Percentiles rank a stretch among this genome's conserved stretches.
Conservation (phyloP, 495 filamentous ascomycete genomes). For the Aspergillus baeticus region DNA sequence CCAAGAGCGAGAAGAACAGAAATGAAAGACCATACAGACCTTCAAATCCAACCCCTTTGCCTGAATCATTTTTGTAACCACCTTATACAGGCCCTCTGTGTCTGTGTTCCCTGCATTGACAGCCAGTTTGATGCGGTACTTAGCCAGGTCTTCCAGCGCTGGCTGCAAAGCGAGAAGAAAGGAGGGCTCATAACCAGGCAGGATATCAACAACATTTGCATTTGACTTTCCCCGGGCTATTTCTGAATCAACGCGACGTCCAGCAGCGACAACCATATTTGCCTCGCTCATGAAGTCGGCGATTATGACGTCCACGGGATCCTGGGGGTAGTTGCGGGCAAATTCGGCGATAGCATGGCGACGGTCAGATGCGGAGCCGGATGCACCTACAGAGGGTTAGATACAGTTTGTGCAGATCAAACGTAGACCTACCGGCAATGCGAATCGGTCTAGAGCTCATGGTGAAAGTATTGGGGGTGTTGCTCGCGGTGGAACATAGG, state of each 20-base stretch:
- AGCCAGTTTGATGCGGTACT: conserved; percentile 52
- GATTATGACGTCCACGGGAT: conserved; percentile 56
- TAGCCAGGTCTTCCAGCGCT: conserved; percentile 49
- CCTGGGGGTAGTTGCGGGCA: conserved; percentile 44
- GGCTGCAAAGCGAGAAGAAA: conserved; percentile 55
- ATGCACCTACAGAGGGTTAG: conserved; percentile 31
- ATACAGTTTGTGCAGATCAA: background rate
- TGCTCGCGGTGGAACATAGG: background rate
- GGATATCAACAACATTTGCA: background rate
- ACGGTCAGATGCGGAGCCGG: conserved; percentile 56
- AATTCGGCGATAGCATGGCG: conserved; percentile 55
- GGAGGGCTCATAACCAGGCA: conserved; percentile 48
- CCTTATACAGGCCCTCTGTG: conserved; percentile 46
- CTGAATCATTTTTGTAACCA: conserved; percentile 42
- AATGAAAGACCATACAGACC: conserved; percentile 17
- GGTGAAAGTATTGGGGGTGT: background rate
- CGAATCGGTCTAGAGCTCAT: conserved; percentile 24
- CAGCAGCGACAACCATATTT: conserved; percentile 49
- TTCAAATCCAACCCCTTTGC: conserved; percentile 45
- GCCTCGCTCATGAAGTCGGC: conserved; percentile 59
- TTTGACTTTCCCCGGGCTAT: background rate
- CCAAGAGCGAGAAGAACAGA: background rate
- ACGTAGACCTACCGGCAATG: conserved; percentile 18
- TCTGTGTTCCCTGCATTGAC: conserved; percentile 59
- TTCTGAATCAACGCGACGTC: conserved; percentile 38